Base-by-base conservation (phyloP, 768 basidiomycete genomes). In the Crucibulum laeve region DNA sequence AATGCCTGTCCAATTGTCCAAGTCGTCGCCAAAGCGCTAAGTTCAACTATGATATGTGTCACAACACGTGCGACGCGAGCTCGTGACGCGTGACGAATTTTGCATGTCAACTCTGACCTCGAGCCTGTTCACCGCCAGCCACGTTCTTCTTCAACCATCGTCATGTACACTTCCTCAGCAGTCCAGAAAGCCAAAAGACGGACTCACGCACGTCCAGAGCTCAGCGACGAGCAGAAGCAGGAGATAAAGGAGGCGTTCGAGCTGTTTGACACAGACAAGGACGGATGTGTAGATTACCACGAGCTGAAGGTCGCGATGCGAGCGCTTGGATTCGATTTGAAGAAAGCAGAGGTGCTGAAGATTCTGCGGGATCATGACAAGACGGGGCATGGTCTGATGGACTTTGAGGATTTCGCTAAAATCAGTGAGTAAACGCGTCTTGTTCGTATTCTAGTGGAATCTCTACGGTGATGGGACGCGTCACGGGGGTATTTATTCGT, bases 211-310 rank as follows among this genome's bases (percentile, higher is more conserved):
- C 85, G 89, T 25, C 90, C 89, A 51, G 89, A 92, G 49, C 80
- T 92, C 41, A 76, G 83, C 6, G 90, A 92, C 35, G 89, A 92
- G 60, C 89, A 91, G 56, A 89, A 89, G 55, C 89, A 92, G 55
- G 96, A 99, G 65, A 94, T 98, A 43, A 93, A 93, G 63, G 96
- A 99, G 58, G 96, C 96, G 0, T 99, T 99, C 57, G 95, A 98
- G 64, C 83, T 99, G 43, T 99, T 99, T 60, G 96, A 99, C 68
- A 90, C 93, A 35, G 96, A 99, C 76, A 96, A 97, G 72, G 96
- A 99, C 58, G 91, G 91, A 25, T 82, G 78, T 40, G 74, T 98
- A 44, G 96, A 97, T 68, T 98, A 98, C 67, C 96, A 99, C 68
- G 96, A 99, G 61, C 78, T 98, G 56, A 99, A 98, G 65, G 96